Evolutionary conservation across 306 rosid genomes (phyloP).

Genomic region (Prunus fruticosa): DNA sequence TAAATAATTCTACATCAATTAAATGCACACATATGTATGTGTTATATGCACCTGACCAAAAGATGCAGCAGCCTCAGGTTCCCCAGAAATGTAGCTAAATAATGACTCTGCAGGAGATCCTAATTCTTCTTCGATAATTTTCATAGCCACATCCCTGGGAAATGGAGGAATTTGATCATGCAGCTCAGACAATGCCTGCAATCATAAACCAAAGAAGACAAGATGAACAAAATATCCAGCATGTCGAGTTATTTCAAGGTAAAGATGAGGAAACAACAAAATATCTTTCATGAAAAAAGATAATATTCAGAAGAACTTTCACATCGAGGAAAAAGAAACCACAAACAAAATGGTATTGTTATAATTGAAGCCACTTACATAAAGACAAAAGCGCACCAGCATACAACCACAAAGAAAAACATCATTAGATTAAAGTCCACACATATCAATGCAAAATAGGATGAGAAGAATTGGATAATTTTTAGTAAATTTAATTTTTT

Average conservation of each 20-base stretch:
- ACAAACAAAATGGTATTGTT: not conserved
- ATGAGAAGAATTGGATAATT: not conserved
- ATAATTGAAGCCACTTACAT: not conserved
- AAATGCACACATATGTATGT: slow-evolving; percentile 6
- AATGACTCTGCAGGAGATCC: slow-evolving; percentile 72
- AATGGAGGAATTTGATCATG: slow-evolving; percentile 95
- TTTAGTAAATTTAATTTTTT: not conserved
- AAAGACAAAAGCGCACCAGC: not conserved
- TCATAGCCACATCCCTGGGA: slow-evolving; percentile 79
- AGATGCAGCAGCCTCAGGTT: slow-evolving; percentile 95
- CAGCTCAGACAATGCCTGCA: slow-evolving; percentile 88
- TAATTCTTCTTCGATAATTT: slow-evolving; percentile 80
- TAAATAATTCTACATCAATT: not conserved
- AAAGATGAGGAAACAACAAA: not conserved
- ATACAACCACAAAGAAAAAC: not conserved
- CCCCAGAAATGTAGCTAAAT: slow-evolving; percentile 74
- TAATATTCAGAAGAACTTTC: not conserved
- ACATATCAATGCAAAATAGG: not conserved
- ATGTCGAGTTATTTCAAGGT: not conserved
- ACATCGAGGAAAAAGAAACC: not conserved
- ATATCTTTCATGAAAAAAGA: not conserved
- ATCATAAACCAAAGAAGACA: slow-evolving; percentile 21
- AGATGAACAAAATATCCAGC: slow-evolving; percentile 20
- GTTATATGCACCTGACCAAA: slow-evolving; percentile 76
- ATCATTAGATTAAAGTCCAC: not conserved